Percentiles rank a stretch among this genome's conserved stretches.
Evolutionary conservation across 2,329 filamentous ascomycete genomes (phyloP).

Genomic region (Penicillium decumbens): DNA sequence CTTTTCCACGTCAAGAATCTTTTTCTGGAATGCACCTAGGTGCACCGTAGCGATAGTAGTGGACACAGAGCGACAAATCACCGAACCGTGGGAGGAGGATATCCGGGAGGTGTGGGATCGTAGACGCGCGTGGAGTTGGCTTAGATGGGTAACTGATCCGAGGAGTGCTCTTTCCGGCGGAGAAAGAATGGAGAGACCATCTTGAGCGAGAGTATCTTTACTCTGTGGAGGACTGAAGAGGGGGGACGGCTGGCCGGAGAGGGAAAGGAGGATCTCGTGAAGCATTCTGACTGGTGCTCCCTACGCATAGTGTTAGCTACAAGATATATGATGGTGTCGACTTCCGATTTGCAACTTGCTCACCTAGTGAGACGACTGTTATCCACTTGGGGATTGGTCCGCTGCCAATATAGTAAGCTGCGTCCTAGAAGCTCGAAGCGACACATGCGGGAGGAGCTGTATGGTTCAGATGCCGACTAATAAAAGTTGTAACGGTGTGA

Average conservation of each 20-base stretch:
- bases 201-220: conserved; percentile 48
- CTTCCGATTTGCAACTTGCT: conserved; percentile 1
- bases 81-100: conserved; percentile 66
- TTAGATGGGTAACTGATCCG: conserved; percentile 69
- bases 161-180: conserved; percentile 81
- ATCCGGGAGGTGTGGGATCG: conserved; percentile 63
- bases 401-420: conserved; percentile 42
- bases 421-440: conserved; percentile 45
- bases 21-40: conserved; percentile 73
- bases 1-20: conserved; percentile 78
- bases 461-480: background rate
- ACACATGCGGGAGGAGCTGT: conserved; percentile 37
- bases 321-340: background rate
- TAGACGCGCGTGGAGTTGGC: conserved; percentile 69
- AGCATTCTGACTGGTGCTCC: conserved; percentile 61
- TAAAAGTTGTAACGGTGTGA: background rate
- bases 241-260: conserved; percentile 88
- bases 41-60: conserved; percentile 70
- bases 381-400: conserved; percentile 24
- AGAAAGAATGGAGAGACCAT: conserved; percentile 54
- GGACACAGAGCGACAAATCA: conserved; percentile 81
- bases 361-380: conserved; percentile 27
- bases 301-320: conserved; percentile 8
- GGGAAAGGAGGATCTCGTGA: conserved; percentile 94
- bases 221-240: conserved; percentile 61